Conservation (phyloP, 495 filamentous ascomycete genomes). For the Chaetomium cochliodes region DNA sequence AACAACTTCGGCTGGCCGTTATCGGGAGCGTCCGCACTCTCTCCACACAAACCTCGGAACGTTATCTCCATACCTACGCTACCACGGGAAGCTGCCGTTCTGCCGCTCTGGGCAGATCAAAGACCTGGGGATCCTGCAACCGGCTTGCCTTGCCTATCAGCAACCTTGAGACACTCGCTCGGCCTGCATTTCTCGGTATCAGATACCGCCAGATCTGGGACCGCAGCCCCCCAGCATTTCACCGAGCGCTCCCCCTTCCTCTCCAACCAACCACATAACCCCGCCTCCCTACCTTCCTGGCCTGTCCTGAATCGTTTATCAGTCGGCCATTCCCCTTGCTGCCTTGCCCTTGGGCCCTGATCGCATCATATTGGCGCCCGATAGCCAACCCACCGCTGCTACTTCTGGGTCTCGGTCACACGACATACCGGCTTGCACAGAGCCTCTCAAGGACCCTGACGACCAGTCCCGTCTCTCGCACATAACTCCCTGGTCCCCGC, state of each 20-base stretch:
- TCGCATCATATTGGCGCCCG: slow-evolving; percentile 30
- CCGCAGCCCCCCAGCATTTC: slow-evolving; percentile 31
- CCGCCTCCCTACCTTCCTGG: slow-evolving; percentile 15
- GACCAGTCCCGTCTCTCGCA: slow-evolving; percentile 27
- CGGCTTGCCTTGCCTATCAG: slow-evolving; percentile 34
- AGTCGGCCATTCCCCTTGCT: slow-evolving; percentile 27
- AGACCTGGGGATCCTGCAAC: slow-evolving; percentile 28
- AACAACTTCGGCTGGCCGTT: slow-evolving; percentile 14
- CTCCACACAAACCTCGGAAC: slow-evolving; percentile 11
- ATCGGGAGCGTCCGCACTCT: slow-evolving; percentile 15
- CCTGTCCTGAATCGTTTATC: slow-evolving; percentile 29
- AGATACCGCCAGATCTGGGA: slow-evolving; percentile 35
- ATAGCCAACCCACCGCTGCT: slow-evolving; percentile 23
- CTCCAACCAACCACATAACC: slow-evolving; percentile 11
- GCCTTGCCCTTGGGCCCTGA: slow-evolving; percentile 26
- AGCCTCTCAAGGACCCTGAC: slow-evolving; percentile 29
- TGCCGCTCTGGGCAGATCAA: slow-evolving; percentile 25
- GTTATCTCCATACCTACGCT: slow-evolving; percentile 31
- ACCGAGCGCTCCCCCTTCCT: slow-evolving; percentile 28
- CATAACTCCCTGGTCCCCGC: slow-evolving; percentile 18
- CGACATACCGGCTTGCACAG: slow-evolving; percentile 31
- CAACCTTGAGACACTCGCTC: slow-evolving; percentile 5
- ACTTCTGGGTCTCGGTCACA: slow-evolving; percentile 12
- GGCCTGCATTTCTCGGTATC: slow-evolving; percentile 25
- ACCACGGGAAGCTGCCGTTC: slow-evolving; percentile 30